phyloP scores from a whole-genome alignment of 805 yeast genomes.

The Metschnikowia hibisci region DNA sequence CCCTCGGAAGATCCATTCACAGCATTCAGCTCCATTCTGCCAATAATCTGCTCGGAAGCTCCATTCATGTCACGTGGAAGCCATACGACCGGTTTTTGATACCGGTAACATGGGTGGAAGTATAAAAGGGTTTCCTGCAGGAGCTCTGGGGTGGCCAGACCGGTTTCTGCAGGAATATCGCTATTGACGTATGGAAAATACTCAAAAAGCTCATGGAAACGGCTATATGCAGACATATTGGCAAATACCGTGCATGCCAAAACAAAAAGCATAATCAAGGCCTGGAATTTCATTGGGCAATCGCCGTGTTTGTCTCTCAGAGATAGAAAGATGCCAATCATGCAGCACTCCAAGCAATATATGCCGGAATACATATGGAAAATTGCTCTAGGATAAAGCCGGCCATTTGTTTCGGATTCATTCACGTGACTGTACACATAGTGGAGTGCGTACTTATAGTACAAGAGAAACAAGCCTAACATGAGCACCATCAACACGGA shows the following conservation, averaged over 20 bases:
- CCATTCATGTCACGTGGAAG: conserved; percentile 26
- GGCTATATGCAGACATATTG: conserved; percentile 49
- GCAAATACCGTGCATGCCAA: conserved; percentile 52
- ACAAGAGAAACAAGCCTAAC: conserved; percentile 48
- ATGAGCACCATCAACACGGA: conserved; percentile 58
- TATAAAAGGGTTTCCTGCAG: conserved; percentile 19
- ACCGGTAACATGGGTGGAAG: conserved; percentile 37
- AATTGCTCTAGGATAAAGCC: conserved; percentile 67
- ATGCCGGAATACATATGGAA: conserved; percentile 77
- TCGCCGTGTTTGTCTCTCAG: conserved; percentile 47
- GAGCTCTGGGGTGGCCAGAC: not conserved
- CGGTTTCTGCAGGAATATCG: not conserved
- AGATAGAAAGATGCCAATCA: conserved; percentile 71
- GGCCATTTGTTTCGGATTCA: conserved; percentile 64
- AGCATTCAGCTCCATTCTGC: conserved; percentile 1
- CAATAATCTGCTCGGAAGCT: conserved; percentile 5
- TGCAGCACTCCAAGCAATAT: conserved; percentile 73
- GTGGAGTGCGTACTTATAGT: conserved; percentile 66
- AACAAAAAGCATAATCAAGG: conserved; percentile 48
- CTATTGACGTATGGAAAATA: conserved; percentile 22
- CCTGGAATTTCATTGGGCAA: conserved; percentile 45
- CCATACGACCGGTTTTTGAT: conserved; percentile 37
- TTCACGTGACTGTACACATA: conserved; percentile 51
- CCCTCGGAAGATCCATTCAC: conserved; percentile 14
- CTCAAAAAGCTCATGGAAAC: conserved; percentile 32